Percentiles rank a stretch among this genome's conserved stretches.
Conservation (phyloP, 2,329 filamentous ascomycete species). For the Myriosclerotinia duriaeana region DNA sequence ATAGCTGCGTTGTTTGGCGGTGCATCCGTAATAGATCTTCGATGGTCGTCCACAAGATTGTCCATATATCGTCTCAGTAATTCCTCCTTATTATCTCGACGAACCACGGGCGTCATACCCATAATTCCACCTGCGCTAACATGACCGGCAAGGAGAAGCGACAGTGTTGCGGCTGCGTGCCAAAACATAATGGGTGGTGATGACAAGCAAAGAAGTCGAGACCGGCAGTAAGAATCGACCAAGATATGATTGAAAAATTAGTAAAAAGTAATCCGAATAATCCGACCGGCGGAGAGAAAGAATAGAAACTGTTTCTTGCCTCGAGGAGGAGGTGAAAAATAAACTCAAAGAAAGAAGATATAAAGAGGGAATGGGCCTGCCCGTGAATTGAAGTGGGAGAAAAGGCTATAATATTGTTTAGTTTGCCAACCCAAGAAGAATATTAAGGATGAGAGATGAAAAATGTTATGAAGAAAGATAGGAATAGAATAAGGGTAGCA, state of each 20-base stretch:
- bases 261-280: constrained; percentile 19
- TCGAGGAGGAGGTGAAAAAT: constrained; percentile 10
- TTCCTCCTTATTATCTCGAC: constrained; percentile 29
- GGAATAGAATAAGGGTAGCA: constrained; percentile 26
- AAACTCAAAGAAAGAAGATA: constrained; percentile 27
- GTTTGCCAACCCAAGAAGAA: constrained; percentile 29
- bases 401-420: constrained; percentile 32
- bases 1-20: constrained; percentile 20
- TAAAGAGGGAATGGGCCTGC: constrained; percentile 34
- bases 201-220: constrained; percentile 16
- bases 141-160: constrained; percentile 35
- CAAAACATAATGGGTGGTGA: constrained; percentile 32
- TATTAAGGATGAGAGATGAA: constrained; percentile 24
- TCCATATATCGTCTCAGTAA: constrained; percentile 39
- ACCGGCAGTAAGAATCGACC: constrained; percentile 13
- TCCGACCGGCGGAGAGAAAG: constrained; percentile 36
- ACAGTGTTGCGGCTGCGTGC: constrained; percentile 27
- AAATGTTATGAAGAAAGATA: constrained; percentile 15
- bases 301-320: constrained; percentile 27
- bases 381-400: constrained; percentile 31
- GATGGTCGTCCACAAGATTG: constrained; percentile 32
- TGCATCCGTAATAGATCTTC: constrained; percentile 16
- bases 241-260: constrained; percentile 22
- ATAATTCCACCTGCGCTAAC: constrained; percentile 36
- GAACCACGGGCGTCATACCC: constrained; percentile 15